Percentiles rank a stretch among this genome's conserved stretches.
phyloP scores from a whole-genome alignment of 495 filamentous ascomycete genomes.

The Penicillium arizonense region DNA sequence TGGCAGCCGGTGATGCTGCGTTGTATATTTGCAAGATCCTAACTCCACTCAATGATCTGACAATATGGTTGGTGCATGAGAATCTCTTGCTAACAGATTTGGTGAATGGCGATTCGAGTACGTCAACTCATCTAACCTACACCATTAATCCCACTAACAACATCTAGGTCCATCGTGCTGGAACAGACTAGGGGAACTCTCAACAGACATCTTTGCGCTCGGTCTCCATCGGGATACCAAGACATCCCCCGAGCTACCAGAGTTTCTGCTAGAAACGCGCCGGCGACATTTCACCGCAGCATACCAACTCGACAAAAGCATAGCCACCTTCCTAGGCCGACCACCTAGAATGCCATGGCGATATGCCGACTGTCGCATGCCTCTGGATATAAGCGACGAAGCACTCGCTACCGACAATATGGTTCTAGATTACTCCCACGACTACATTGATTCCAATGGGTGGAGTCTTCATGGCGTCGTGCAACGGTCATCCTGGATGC shows the following conservation, averaged over 20 bases:
- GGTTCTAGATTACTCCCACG: slow-evolving; percentile 29
- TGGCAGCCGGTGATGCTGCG: slow-evolving; percentile 22
- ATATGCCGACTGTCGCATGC: slow-evolving; percentile 50
- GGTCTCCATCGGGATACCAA: slow-evolving; percentile 53
- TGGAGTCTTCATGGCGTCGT: slow-evolving; percentile 48
- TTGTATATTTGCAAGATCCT: slow-evolving; percentile 31
- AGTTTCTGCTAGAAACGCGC: slow-evolving; percentile 45
- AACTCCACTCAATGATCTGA: slow-evolving; percentile 31
- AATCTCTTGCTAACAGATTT: slow-evolving; percentile 23
- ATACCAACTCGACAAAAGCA: slow-evolving; percentile 49
- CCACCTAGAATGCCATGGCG: slow-evolving; percentile 50
- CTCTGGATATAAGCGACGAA: slow-evolving; percentile 53
- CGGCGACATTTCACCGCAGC: slow-evolving; percentile 48
- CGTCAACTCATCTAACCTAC: slow-evolving; percentile 2
- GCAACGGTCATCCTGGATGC: slow-evolving; percentile 35
- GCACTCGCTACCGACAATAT: slow-evolving; percentile 37
- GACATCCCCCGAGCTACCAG: slow-evolving; percentile 29
- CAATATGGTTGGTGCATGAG: slow-evolving; percentile 31
- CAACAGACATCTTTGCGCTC: slow-evolving; percentile 45
- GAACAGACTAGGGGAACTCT: slow-evolving; percentile 31
- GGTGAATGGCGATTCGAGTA: slow-evolving; percentile 29
- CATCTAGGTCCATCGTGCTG: slow-evolving; percentile 24
- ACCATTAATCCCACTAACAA: neutral
- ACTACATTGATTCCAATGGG: slow-evolving; percentile 41
- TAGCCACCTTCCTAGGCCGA: slow-evolving; percentile 52